Conservation (phyloP, 1,139 yeast species). For the Yamadazyma buinensis region DNA sequence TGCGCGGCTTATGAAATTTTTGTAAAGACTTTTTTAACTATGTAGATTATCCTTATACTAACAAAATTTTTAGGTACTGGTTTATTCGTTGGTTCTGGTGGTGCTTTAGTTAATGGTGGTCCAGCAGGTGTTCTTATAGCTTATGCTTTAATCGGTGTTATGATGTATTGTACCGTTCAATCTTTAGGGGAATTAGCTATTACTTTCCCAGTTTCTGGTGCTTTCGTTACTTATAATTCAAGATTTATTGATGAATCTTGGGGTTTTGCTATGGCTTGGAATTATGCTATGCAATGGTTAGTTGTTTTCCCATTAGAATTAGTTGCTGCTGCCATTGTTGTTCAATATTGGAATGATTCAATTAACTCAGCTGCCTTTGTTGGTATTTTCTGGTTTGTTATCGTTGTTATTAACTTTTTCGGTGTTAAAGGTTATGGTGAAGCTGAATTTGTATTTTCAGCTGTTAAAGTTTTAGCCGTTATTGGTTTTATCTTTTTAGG, state of each 20-base stretch:
- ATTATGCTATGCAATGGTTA: slow-evolving; percentile 70
- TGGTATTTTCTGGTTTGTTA: slow-evolving; percentile 56
- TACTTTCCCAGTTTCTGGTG: slow-evolving; percentile 71
- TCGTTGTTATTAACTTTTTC: slow-evolving; percentile 54
- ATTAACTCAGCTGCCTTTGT: slow-evolving; percentile 69
- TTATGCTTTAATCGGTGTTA: slow-evolving; percentile 41
- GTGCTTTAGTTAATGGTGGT: slow-evolving; percentile 57
- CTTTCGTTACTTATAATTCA: slow-evolving; percentile 65
- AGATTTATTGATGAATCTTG: slow-evolving; percentile 68
- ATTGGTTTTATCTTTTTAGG: slow-evolving; percentile 70
- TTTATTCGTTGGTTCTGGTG: slow-evolving; percentile 64
- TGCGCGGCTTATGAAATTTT: no score
- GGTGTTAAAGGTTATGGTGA: slow-evolving; percentile 71
- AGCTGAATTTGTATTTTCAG: slow-evolving; percentile 61
- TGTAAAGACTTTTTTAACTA: no score
- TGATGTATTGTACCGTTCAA: slow-evolving; percentile 63
- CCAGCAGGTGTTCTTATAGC: slow-evolving; percentile 74
- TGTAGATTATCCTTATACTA: no score
- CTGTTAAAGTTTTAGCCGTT: slow-evolving; percentile 60
- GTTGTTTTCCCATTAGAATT: slow-evolving; percentile 68
- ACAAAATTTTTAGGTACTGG: slow-evolving; percentile 28
- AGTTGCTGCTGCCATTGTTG: slow-evolving; percentile 72
- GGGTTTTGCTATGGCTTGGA: slow-evolving; percentile 79
- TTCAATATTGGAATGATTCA: slow-evolving; percentile 57
- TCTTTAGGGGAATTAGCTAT: slow-evolving; percentile 72